Evolutionary conservation across 148 eudicot species (phyloP).

Genomic region (Suaeda aralocaspica): DNA sequence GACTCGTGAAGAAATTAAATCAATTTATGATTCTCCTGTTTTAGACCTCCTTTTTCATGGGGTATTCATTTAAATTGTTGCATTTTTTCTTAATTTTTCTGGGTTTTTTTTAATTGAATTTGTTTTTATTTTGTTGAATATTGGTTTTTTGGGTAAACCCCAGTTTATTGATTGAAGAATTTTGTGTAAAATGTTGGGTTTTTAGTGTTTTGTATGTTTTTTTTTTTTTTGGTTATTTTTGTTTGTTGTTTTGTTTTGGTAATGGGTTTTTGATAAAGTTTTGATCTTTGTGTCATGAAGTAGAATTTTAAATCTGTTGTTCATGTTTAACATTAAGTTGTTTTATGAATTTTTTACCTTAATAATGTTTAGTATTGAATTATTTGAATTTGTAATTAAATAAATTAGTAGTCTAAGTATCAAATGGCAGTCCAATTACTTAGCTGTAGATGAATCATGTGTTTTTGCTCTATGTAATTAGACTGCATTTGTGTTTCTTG

Average conservation of each 20-base stretch:
- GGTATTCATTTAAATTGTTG: constrained; percentile 28
- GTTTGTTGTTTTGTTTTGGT: background rate
- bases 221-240: background rate
- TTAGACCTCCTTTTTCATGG: constrained; percentile 90
- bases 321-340: background rate
- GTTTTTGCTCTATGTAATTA: no score
- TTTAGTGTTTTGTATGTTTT: background rate
- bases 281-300: background rate
- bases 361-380: no score
- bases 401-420: no score
- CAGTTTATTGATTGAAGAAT: background rate
- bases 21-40: constrained; percentile 74
- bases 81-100: constrained; percentile 10
- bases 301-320: background rate
- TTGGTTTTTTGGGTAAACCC: background rate
- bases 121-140: constrained; percentile 6
- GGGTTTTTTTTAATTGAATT: background rate
- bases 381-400: no score
- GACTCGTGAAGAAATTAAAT: constrained; percentile 52
- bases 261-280: constrained; percentile 5
- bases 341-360: background rate
- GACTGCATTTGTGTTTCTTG: no score
- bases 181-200: constrained; percentile 1
- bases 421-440: no score
- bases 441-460: no score